phyloP scores from a whole-genome alignment of 495 filamentous ascomycete species.

The Trichocladium antarcticum region DNA sequence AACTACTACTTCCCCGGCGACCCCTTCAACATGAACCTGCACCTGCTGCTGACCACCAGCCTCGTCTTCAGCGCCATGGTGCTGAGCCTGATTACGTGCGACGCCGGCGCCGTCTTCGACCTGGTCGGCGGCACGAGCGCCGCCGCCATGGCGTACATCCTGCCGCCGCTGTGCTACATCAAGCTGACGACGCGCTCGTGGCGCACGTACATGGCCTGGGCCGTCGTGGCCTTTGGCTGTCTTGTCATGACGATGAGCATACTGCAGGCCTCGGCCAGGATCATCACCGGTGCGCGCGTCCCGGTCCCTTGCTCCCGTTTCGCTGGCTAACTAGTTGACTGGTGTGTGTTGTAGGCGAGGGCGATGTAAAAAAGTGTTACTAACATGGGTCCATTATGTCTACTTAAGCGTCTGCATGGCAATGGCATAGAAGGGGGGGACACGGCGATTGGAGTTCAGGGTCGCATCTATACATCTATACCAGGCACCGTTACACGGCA shows the following conservation, averaged over 20 bases:
- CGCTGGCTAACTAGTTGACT: background rate
- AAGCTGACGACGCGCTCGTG: conserved; percentile 73
- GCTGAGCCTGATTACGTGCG: conserved; percentile 73
- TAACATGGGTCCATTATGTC: background rate
- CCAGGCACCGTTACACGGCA: too few relatives aligned
- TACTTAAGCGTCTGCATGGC: too few relatives aligned
- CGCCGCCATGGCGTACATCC: conserved; percentile 85
- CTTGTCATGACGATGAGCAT: conserved; percentile 78
- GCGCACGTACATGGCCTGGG: conserved; percentile 59
- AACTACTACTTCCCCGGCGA: conserved; percentile 79
- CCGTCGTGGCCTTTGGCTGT: conserved; percentile 63
- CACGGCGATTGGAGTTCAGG: too few relatives aligned
- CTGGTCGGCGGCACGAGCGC: conserved; percentile 91
- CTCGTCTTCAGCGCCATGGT: conserved; percentile 71
- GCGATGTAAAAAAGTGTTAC: conserved; percentile 8
- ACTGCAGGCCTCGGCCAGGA: conserved; percentile 59
- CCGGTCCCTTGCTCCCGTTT: background rate
- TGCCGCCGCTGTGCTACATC: conserved; percentile 90
- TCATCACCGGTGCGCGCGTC: conserved; percentile 36
- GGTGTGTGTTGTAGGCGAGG: conserved; percentile 10
- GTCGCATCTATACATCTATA: too few relatives aligned
- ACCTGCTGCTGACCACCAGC: conserved; percentile 70
- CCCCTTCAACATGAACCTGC: conserved; percentile 69
- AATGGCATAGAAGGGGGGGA: too few relatives aligned
- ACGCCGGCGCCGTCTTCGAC: conserved; percentile 89